Evolutionary conservation across 345 rosid species (phyloP).

Genomic region (Streptanthus diversifolius): DNA sequence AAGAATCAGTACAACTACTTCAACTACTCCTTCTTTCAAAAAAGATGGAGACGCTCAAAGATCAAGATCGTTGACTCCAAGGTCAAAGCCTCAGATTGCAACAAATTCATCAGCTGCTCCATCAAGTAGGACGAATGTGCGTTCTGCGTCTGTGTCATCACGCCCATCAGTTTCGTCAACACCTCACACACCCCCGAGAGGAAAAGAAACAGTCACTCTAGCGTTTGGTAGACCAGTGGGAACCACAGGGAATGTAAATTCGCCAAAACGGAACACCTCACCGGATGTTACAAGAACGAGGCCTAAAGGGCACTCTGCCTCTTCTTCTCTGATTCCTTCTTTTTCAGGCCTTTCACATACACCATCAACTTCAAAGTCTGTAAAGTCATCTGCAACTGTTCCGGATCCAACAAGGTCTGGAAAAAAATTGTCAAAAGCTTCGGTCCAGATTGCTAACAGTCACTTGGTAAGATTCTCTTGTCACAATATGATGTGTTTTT

Average conservation of each 20-base stretch:
- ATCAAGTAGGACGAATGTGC: conserved; percentile 8
- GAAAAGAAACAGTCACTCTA: conserved; percentile 31
- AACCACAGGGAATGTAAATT: conserved; percentile 5
- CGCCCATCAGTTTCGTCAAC: conserved; percentile 4
- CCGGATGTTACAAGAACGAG: conserved; percentile 25
- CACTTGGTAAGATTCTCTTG: conserved; percentile 28
- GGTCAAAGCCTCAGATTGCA: conserved; percentile 9
- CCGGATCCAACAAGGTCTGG: conserved; percentile 11
- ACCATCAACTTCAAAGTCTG: not conserved
- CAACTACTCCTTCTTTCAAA: conserved; percentile 8
- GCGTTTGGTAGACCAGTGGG: conserved; percentile 34
- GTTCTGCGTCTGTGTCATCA: conserved; percentile 24
- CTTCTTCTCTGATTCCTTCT: conserved; percentile 19
- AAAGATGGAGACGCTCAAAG: conserved; percentile 14
- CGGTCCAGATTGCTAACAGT: conserved; percentile 28
- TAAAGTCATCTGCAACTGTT: conserved; percentile 14
- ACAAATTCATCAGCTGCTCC: conserved; percentile 3
- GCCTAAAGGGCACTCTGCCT: conserved; percentile 13
- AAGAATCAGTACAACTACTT: conserved; percentile 13
- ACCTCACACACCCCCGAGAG: conserved; percentile 31
- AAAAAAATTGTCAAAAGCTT: conserved; percentile 22
- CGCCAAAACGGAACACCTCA: conserved; percentile 18
- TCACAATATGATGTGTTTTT: not conserved
- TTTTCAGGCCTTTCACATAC: not conserved
- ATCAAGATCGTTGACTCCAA: conserved; percentile 37